These are phyloP conservation scores for Gossypium anomalum DNA, from an alignment of 345 rosid species.

Conservation along the genomic window DNA sequence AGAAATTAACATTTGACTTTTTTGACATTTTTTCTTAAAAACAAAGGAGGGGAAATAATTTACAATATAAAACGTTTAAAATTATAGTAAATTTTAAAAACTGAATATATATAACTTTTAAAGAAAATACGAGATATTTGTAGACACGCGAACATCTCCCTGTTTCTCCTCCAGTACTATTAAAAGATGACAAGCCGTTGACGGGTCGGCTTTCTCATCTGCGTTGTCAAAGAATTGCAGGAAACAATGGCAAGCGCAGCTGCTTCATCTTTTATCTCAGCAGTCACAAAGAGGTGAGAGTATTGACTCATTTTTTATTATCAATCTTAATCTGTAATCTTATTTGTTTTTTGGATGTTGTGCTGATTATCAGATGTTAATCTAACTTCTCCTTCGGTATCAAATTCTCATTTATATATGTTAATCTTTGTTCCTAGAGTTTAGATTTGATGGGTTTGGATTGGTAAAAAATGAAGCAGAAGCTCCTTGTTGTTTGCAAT, in stretches of 20 bases:
- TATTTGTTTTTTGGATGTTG: not conserved
- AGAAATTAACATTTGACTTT: too few species aligned
- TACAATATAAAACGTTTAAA: too few species aligned
- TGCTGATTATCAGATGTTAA: not conserved
- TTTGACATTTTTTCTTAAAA: too few species aligned
- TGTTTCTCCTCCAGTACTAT: not conserved
- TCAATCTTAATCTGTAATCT: not conserved
- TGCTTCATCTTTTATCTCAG: slow-evolving; percentile 7
- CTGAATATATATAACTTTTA: too few species aligned
- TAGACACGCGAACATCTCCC: too few species aligned
- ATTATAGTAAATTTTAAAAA: too few species aligned
- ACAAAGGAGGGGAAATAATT: too few species aligned
- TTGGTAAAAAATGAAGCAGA: not conserved
- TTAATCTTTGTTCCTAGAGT: not conserved
- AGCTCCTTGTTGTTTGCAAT: not conserved
- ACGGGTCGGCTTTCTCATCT: not conserved
- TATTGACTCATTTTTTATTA: not conserved
- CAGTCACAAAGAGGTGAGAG: not conserved
- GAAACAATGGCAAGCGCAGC: not conserved
- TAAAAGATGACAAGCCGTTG: not conserved
- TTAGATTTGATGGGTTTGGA: not conserved
- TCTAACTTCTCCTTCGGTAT: not conserved
- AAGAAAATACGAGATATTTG: too few species aligned
- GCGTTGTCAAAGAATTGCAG: not conserved
- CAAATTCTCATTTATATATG: not conserved